phyloP scores from a whole-genome alignment of 2,329 filamentous ascomycete species.

The Zopfia rhizophila region DNA sequence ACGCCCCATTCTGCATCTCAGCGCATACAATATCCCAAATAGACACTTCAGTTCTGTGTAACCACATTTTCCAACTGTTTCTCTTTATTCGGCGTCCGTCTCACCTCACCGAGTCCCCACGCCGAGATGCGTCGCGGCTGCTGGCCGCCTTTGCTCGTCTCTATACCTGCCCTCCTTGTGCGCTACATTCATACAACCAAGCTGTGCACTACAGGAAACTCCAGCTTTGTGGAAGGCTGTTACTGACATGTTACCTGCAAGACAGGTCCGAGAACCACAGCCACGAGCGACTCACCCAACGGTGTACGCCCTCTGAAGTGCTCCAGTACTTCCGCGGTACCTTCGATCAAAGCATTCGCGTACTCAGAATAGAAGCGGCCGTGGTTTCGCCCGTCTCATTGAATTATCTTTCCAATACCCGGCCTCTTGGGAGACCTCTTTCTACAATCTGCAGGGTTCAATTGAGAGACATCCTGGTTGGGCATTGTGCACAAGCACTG shows the following conservation, averaged over 20 bases:
- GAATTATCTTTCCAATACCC: constrained; percentile 28
- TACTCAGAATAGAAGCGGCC: constrained; percentile 31
- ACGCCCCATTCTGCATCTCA: constrained; percentile 16
- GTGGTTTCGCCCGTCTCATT: constrained; percentile 30
- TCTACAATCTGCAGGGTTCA: constrained; percentile 27
- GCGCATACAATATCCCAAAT: constrained; percentile 35
- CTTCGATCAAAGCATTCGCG: constrained; percentile 22
- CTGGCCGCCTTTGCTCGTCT: constrained; percentile 47
- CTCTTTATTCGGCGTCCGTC: constrained; percentile 43
- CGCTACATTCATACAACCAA: constrained; percentile 50
- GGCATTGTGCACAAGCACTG: constrained; percentile 28
- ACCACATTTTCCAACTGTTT: constrained; percentile 38
- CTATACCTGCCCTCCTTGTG: constrained; percentile 36
- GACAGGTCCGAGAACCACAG: constrained; percentile 29
- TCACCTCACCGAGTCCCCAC: constrained; percentile 43
- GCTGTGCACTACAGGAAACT: constrained; percentile 39
- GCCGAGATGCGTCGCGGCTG: constrained; percentile 42
- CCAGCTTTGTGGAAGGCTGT: constrained; percentile 30
- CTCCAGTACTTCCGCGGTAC: constrained; percentile 11
- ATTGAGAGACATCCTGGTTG: constrained; percentile 15
- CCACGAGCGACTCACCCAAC: constrained; percentile 36
- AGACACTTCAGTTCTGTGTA: constrained; percentile 37
- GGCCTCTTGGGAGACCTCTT: constrained; percentile 29
- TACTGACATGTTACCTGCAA: constrained; percentile 42
- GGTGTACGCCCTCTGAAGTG: background rate